phyloP scores from a whole-genome alignment of 2,329 filamentous ascomycete species.

The Exophiala sp. region DNA sequence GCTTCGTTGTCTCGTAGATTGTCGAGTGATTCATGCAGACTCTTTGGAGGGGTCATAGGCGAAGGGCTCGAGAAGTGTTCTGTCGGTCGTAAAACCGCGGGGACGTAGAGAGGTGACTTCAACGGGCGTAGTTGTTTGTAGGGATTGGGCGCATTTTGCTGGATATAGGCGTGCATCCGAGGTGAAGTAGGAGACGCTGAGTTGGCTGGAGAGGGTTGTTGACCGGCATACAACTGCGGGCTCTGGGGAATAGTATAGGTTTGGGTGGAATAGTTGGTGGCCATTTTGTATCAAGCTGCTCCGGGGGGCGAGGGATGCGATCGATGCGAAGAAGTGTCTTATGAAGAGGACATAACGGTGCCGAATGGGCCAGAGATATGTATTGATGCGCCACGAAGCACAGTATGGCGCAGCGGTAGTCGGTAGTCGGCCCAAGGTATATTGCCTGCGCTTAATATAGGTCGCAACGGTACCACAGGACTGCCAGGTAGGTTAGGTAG shows the following conservation, averaged over 20 bases:
- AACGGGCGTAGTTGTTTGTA: slow-evolving; percentile 54
- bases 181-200: slow-evolving; percentile 50
- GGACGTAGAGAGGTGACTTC: slow-evolving; percentile 57
- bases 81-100: slow-evolving; percentile 57
- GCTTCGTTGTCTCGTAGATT: slow-evolving; percentile 37
- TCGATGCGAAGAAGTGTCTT: background rate
- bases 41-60: slow-evolving; percentile 47
- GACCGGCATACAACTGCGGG: slow-evolving; percentile 28
- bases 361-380: background rate
- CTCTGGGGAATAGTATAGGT: slow-evolving; percentile 26
- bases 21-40: slow-evolving; percentile 52
- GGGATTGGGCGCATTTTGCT: slow-evolving; percentile 34
- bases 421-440: too few relatives aligned
- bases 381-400: background rate
- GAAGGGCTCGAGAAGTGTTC: slow-evolving; percentile 46
- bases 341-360: background rate
- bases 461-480: too few relatives aligned
- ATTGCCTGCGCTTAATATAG: background rate
- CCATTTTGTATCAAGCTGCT: slow-evolving; percentile 14
- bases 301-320: background rate
- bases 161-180: slow-evolving; percentile 36
- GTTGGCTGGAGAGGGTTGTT: slow-evolving; percentile 40
- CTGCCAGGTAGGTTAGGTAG: too few relatives aligned
- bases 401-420: background rate
- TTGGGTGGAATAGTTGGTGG: slow-evolving; percentile 26